Conservation (phyloP, 805 yeast species). For the Candida hispaniensis region DNA sequence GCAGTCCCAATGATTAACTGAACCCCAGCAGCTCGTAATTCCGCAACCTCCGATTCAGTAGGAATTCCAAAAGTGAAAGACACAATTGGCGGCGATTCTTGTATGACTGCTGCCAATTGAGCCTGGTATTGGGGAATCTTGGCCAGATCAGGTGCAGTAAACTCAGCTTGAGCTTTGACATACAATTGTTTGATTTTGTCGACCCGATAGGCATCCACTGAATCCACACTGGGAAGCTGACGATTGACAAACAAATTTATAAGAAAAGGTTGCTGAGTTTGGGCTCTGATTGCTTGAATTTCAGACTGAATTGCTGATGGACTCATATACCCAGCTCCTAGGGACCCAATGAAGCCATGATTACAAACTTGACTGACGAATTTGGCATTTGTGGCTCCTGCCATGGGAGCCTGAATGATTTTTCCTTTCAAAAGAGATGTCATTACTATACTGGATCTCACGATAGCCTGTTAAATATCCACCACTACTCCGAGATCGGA, state of each 20-base stretch:
- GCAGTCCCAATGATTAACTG: conserved; percentile 38
- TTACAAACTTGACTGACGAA: conserved; percentile 36
- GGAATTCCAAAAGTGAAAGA: conserved; percentile 50
- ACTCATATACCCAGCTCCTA: conserved; percentile 31
- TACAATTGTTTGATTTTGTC: conserved; percentile 11
- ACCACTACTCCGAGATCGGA: no score
- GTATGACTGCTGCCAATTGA: conserved; percentile 20
- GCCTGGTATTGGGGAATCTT: conserved; percentile 18
- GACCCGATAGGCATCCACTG: conserved; percentile 4
- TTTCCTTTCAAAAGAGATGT: conserved; percentile 3
- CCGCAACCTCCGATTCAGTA: conserved; percentile 25
- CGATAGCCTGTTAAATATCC: no score
- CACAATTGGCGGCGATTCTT: conserved; percentile 34
- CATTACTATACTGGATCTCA: no score
- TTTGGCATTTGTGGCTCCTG: conserved; percentile 40
- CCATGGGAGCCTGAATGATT: conserved; percentile 50
- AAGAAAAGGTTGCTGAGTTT: conserved; percentile 19
- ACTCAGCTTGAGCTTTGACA: conserved; percentile 4
- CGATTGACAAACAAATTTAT: conserved; percentile 22
- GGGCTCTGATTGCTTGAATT: conserved; percentile 16
- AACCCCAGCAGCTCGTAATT: conserved; percentile 33
- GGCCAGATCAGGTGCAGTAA: conserved; percentile 2
- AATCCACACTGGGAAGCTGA: background rate
- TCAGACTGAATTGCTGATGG: conserved; percentile 18
- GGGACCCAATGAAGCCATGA: conserved; percentile 43